phyloP scores from a whole-genome alignment of 2,329 filamentous ascomycete species.

The Cladophialophora carrionii region DNA sequence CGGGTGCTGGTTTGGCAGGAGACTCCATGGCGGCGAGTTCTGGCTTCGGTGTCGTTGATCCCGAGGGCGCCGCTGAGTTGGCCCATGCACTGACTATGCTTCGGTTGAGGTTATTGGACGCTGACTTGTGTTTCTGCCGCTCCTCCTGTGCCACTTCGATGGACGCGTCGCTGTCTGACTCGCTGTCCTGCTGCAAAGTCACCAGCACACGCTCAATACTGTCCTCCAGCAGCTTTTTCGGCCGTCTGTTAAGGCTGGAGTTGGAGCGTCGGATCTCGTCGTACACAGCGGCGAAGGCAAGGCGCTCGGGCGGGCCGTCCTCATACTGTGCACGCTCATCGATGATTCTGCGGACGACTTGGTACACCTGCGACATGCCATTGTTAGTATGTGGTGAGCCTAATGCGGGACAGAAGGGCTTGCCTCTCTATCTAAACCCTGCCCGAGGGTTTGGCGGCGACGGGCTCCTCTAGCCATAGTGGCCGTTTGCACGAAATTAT shows the following conservation, averaged over 20 bases:
- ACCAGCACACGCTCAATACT: constrained; percentile 81
- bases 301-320: constrained; percentile 45
- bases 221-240: constrained; percentile 80
- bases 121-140: constrained; percentile 38
- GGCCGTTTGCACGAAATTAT: neutral
- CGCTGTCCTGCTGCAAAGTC: constrained; percentile 66
- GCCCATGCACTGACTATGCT: constrained; percentile 65
- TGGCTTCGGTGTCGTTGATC: constrained; percentile 16
- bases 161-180: constrained; percentile 54
- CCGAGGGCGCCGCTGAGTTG: constrained; percentile 33
- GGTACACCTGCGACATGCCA: constrained; percentile 63
- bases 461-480: constrained; percentile 48
- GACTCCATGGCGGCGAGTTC: constrained; percentile 30
- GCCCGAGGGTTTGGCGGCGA: constrained; percentile 54
- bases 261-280: constrained; percentile 83
- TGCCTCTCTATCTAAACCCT: constrained; percentile 67
- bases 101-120: constrained; percentile 66
- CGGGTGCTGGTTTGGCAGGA: constrained; percentile 58
- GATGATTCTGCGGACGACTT: constrained; percentile 75
- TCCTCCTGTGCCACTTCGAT: constrained; percentile 49
- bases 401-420: neutral
- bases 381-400: neutral
- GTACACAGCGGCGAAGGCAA: constrained; percentile 68
- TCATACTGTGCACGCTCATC: constrained; percentile 64
- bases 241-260: constrained; percentile 79